Evolutionary conservation across 192 early-diverging fungal species (phyloP).

Genomic region (Rhizophagus sp.): DNA sequence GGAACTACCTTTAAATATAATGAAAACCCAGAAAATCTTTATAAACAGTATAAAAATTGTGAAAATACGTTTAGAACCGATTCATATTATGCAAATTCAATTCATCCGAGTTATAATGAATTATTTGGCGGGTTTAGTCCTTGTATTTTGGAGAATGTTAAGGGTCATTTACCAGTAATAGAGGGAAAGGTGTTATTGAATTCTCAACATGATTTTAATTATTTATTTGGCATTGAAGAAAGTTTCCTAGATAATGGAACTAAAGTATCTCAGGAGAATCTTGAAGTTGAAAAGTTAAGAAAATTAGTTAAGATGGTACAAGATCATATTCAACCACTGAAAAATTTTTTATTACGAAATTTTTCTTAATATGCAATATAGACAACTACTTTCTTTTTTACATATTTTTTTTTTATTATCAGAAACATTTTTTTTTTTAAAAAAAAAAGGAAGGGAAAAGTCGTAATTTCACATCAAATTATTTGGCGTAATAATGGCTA

Average conservation of each 20-base stretch:
- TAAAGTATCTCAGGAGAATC: neutral
- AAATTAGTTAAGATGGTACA: neutral
- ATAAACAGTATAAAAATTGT: neutral
- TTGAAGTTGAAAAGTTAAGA: neutral
- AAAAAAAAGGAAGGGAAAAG: no score
- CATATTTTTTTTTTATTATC: no score
- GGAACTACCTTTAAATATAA: neutral
- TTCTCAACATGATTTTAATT: neutral
- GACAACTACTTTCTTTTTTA: no score
- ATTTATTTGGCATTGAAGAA: neutral
- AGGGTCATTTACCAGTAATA: neutral
- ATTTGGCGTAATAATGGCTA: no score
- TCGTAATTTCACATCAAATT: no score
- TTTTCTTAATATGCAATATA: no score
- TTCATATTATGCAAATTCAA: neutral
- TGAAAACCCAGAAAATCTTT: neutral
- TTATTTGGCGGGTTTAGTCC: neutral
- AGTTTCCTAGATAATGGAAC: neutral
- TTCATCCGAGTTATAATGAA: neutral
- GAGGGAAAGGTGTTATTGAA: neutral
- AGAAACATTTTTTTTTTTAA: no score
- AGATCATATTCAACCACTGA: neutral
- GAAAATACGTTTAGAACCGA: neutral
- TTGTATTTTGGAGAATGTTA: neutral
- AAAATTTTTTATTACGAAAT: neutral